Percentiles rank a stretch among this genome's conserved stretches.
Evolutionary conservation across 2,329 filamentous ascomycete species (phyloP).

Genomic region (Neurospora sp.): DNA sequence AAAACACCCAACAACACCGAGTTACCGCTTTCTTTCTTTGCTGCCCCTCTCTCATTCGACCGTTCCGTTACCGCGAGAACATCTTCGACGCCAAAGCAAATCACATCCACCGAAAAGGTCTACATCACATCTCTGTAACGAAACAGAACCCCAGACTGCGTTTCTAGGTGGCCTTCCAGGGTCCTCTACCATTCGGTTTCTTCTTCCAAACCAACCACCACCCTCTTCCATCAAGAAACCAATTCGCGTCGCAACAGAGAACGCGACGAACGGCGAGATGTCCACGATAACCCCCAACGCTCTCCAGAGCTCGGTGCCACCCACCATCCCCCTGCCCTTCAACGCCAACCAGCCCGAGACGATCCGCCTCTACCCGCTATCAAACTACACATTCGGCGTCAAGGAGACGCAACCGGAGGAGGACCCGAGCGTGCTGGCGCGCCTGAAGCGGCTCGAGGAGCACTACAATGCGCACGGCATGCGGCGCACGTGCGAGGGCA

Average conservation of each 20-base stretch:
- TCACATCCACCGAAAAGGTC: background rate
- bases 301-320: slow-evolving; percentile 69
- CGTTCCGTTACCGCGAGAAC: background rate
- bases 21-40: background rate
- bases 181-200: background rate
- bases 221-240: background rate
- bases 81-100: background rate
- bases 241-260: background rate
- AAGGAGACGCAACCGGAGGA: slow-evolving; percentile 98
- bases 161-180: background rate
- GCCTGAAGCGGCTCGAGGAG: slow-evolving; percentile 88
- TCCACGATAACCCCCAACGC: slow-evolving; percentile 72
- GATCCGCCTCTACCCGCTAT: slow-evolving; percentile 86
- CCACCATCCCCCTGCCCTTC: slow-evolving; percentile 73
- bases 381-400: slow-evolving; percentile 97
- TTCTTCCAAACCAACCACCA: background rate
- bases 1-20: background rate
- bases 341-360: slow-evolving; percentile 81
- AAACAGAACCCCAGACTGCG: background rate
- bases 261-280: slow-evolving; percentile 41
- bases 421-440: slow-evolving; percentile 87
- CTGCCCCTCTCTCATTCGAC: background rate
- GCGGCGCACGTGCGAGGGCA: slow-evolving; percentile 93
- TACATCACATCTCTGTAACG: background rate
- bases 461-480: slow-evolving; percentile 90